These are phyloP conservation scores for Aristolochia fimbriata DNA, from an alignment of 164 flowering plant species.

Conservation along the genomic window DNA sequence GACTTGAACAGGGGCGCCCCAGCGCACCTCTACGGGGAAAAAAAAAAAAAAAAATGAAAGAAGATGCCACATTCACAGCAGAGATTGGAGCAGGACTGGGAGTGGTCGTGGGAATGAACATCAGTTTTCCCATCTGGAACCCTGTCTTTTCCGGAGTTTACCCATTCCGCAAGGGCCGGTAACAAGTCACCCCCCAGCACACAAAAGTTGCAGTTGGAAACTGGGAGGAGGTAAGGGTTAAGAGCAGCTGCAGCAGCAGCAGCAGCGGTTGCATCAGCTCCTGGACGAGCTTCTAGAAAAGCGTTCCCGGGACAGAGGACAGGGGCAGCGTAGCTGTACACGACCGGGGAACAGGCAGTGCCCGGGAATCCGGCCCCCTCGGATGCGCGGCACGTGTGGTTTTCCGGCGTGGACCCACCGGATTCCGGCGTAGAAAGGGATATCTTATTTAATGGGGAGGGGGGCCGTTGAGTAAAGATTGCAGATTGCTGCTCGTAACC, in stretches of 20 bases:
- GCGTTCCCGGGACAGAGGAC: conserved; percentile 25
- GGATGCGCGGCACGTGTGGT: not conserved
- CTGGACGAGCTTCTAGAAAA: conserved; percentile 41
- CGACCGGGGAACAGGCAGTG: conserved; percentile 3
- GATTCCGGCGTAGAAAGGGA: conserved; percentile 12
- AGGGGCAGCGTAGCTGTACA: conserved; percentile 4
- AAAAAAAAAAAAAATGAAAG: no score
- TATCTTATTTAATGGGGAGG: conserved; percentile 20
- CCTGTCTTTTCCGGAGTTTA: no score
- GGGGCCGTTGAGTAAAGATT: conserved; percentile 15
- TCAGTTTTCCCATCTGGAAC: no score
- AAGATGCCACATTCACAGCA: no score
- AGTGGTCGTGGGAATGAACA: no score
- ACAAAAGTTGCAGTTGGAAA: no score
- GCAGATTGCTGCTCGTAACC: conserved; percentile 4
- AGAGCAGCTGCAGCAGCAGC: conserved; percentile 19
- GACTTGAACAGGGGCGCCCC: no score
- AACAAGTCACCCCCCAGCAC: not conserved
- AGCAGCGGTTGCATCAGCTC: conserved; percentile 22
- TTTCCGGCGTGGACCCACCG: not conserved
- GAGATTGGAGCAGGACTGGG: no score
- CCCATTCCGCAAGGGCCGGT: no score
- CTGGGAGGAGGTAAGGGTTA: not conserved
- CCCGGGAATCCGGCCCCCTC: not conserved
- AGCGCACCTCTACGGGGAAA: no score